Percentiles rank a stretch among this genome's conserved stretches.
phyloP scores from a whole-genome alignment of 129 eudicot genomes.

The Dittrichia graveolens region DNA sequence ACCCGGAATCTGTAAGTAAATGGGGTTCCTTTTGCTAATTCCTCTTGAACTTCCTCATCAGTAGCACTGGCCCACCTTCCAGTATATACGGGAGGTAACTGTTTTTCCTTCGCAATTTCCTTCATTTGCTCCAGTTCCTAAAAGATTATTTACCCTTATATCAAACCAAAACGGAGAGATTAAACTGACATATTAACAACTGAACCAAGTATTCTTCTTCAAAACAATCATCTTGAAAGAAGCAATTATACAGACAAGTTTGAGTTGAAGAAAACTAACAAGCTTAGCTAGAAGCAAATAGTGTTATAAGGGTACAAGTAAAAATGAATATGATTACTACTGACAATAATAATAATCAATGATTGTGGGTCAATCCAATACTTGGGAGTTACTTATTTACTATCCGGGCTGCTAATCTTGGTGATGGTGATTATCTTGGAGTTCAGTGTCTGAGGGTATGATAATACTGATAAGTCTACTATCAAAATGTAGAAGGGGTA shows the following conservation, averaged over 20 bases:
- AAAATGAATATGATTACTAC: background rate
- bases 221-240: slow-evolving; percentile 2
- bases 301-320: background rate
- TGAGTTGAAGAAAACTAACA: background rate
- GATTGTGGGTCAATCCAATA: no score
- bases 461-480: no score
- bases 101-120: slow-evolving; percentile 74
- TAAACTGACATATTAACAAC: background rate
- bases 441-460: no score
- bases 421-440: no score
- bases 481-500: no score
- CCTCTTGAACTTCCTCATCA: slow-evolving; percentile 69
- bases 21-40: slow-evolving; percentile 84
- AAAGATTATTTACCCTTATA: slow-evolving; percentile 10
- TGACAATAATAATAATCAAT: no score
- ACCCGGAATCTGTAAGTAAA: slow-evolving; percentile 88
- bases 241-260: slow-evolving; percentile 4
- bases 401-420: no score
- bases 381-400: no score
- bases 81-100: slow-evolving; percentile 81
- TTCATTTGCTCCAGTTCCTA: slow-evolving; percentile 94
- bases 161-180: background rate
- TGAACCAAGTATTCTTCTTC: background rate
- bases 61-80: slow-evolving; percentile 93
- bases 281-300: background rate